Evolutionary conservation across 331 rosid species (phyloP).

Genomic region (Saraca asoca): DNA sequence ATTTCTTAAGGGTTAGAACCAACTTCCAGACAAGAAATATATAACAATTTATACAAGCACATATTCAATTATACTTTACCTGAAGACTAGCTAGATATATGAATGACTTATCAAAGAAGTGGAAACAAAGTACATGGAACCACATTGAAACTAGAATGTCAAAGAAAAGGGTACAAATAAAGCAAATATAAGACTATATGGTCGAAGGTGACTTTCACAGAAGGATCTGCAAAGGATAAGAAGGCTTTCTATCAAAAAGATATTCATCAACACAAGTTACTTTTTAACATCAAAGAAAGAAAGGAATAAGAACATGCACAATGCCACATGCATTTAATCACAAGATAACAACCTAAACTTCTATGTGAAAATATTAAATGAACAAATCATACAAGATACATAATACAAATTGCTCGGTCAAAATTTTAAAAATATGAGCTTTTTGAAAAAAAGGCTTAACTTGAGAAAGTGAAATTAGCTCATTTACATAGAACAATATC

Average conservation of each 20-base stretch:
- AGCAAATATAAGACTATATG: too few relatives aligned
- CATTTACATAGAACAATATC: not conserved
- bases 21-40: conserved; percentile 77
- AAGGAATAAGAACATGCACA: conserved; percentile 1
- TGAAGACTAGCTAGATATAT: conserved; percentile 93
- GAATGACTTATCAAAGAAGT: conserved; percentile 91
- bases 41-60: too few relatives aligned
- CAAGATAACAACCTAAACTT: conserved; percentile 25
- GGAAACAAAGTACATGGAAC: conserved; percentile 69
- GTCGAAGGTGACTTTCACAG: conserved; percentile 74
- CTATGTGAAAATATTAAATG: too few relatives aligned
- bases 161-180: conserved; percentile 89
- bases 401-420: not conserved
- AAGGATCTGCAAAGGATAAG: conserved; percentile 69
- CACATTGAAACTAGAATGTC: conserved; percentile 95
- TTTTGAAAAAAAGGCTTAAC: too few relatives aligned
- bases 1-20: conserved; percentile 82
- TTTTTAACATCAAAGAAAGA: not conserved
- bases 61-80: conserved; percentile 52
- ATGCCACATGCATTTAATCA: conserved; percentile 15
- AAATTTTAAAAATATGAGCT: not conserved
- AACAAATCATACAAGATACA: too few relatives aligned
- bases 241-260: conserved; percentile 3
- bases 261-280: conserved; percentile 20
- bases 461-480: conserved; percentile 3